phyloP scores from a whole-genome alignment of 2,329 filamentous ascomycete species.

The Huntiella abstrusa region DNA sequence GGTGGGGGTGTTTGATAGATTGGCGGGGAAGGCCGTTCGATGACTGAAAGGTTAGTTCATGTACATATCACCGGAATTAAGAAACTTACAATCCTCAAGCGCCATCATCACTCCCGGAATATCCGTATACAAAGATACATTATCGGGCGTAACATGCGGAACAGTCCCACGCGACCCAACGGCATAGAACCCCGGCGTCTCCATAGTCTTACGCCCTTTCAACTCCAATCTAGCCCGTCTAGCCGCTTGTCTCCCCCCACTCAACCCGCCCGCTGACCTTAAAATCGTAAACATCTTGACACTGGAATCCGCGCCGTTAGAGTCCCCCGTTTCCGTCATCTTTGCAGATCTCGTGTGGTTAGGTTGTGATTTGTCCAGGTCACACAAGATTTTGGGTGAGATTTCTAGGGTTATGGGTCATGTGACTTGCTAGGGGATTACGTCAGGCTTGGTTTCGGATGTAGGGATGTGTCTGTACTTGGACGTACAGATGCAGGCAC shows the following conservation, averaged over 20 bases:
- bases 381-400: no score
- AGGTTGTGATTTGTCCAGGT: not conserved
- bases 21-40: constrained; percentile 34
- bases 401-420: no score
- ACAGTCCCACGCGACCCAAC: constrained; percentile 67
- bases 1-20: constrained; percentile 30
- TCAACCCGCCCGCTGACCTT: constrained; percentile 20
- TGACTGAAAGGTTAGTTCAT: constrained; percentile 22
- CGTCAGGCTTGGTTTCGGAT: no score
- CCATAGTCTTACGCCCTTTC: constrained; percentile 41
- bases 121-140: constrained; percentile 43
- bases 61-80: not conserved
- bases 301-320: not conserved
- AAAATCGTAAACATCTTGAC: constrained; percentile 26
- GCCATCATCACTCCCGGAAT: constrained; percentile 60
- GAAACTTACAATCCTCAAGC: constrained; percentile 70
- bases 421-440: no score
- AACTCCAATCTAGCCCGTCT: constrained; percentile 51
- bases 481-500: no score
- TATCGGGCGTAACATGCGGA: constrained; percentile 80
- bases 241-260: constrained; percentile 23
- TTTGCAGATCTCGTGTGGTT: not conserved
- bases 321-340: not conserved
- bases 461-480: no score
- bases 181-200: constrained; percentile 69